Conservation (phyloP, 192 early-diverging fungal genomes). For the Coemansia sp. region DNA sequence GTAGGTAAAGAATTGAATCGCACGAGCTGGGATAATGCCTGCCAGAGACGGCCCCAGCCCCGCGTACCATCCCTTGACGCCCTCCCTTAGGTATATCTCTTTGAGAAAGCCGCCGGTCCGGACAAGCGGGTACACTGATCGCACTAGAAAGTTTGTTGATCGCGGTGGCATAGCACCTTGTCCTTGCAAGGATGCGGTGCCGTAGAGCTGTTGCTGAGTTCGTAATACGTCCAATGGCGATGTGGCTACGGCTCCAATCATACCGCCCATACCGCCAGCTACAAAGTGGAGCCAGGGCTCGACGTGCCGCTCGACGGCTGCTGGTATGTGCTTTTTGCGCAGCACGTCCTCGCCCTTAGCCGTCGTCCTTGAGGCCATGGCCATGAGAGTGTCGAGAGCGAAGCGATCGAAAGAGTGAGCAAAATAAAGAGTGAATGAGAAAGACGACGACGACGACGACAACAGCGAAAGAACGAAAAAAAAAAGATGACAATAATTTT, state of each 20-base stretch:
- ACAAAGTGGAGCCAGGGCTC: slow-evolving; percentile 56
- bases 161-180: neutral
- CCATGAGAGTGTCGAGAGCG: neutral
- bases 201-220: slow-evolving; percentile 84
- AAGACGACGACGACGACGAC: no score
- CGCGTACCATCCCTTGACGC: slow-evolving; percentile 85
- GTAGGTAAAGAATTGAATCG: slow-evolving; percentile 95
- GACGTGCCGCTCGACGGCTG: slow-evolving; percentile 40
- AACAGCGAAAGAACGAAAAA: slow-evolving; percentile 7
- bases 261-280: slow-evolving; percentile 64
- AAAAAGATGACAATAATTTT: slow-evolving; percentile 5
- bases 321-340: slow-evolving; percentile 28
- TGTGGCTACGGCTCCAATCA: slow-evolving; percentile 84
- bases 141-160: slow-evolving; percentile 2
- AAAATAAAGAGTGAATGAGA: slow-evolving; percentile 6
- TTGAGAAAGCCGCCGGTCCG: slow-evolving; percentile 39
- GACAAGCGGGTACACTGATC: slow-evolving; percentile 28
- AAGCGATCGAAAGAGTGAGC: neutral
- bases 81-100: slow-evolving; percentile 74
- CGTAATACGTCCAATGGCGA: slow-evolving; percentile 96
- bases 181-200: neutral
- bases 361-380: neutral
- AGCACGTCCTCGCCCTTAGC: neutral
- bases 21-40: slow-evolving; percentile 93
- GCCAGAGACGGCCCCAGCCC: slow-evolving; percentile 94